These are phyloP conservation scores for Leucocoprinus sp. DNA, from an alignment of 768 basidiomycete species.

Conservation along the genomic window DNA sequence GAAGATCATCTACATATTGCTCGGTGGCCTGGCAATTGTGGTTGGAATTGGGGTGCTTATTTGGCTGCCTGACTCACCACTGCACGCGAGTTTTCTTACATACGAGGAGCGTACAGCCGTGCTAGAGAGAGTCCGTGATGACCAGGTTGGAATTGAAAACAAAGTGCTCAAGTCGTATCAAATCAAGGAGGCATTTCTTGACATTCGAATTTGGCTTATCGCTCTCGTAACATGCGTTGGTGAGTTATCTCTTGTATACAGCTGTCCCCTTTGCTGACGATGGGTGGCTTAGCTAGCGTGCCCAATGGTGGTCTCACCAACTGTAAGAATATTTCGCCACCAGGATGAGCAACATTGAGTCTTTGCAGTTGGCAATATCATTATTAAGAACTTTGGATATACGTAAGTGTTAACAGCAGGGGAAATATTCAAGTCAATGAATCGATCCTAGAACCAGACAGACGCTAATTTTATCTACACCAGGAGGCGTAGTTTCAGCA, in stretches of 20 bases:
- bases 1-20: slow-evolving; percentile 53
- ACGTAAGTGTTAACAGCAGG: slow-evolving; percentile 31
- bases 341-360: neutral
- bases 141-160: slow-evolving; percentile 57
- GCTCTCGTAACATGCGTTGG: slow-evolving; percentile 51
- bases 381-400: slow-evolving; percentile 58
- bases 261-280: slow-evolving; percentile 5
- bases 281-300: slow-evolving; percentile 40
- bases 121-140: slow-evolving; percentile 58
- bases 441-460: slow-evolving; percentile 38
- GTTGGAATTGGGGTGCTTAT: slow-evolving; percentile 49
- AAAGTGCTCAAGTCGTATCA: slow-evolving; percentile 52
- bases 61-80: slow-evolving; percentile 60
- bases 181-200: slow-evolving; percentile 45
- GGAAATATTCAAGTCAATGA: neutral
- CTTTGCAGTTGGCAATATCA: slow-evolving; percentile 45
- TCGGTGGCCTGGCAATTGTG: slow-evolving; percentile 52
- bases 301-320: slow-evolving; percentile 59
- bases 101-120: slow-evolving; percentile 54
- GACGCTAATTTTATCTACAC: slow-evolving; percentile 51
- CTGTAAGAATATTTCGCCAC: slow-evolving; percentile 29
- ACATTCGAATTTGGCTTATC: slow-evolving; percentile 56
- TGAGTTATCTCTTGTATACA: slow-evolving; percentile 21
- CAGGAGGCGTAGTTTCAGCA: slow-evolving; percentile 43
- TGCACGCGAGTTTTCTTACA: slow-evolving; percentile 47